Evolutionary conservation across 1,284 basidiomycete genomes (phyloP), one percentile per base, ranked within the genome.

Genomic region (Marasmius fiardii): DNA sequence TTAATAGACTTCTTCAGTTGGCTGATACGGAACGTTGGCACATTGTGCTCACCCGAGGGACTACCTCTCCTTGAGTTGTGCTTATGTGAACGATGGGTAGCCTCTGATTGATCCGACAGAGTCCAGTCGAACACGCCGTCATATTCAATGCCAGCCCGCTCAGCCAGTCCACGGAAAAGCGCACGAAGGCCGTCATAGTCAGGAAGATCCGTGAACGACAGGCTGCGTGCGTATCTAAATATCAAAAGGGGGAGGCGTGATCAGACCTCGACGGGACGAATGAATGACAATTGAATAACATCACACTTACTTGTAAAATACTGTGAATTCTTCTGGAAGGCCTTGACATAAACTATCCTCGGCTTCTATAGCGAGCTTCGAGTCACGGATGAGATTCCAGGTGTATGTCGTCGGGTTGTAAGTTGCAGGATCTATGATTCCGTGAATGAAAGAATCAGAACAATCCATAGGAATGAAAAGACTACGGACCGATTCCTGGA

Each of bases 171-270:
- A 34, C 85, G 80, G 77, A 96, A 93, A 53, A 95, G 80, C 61
- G 83, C 83, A 54, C 93, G 80, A 21, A 95, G 77, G 56, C 92
- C 93, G 51, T 86, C 88, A 68, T 95, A 96, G 74, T 97, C 94
- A 12, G 92, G 92, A 50, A 90, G 80, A 74, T 96, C 93, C 66
- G 93, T 92, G 65, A 95, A 96, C 60, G 90, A 88, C 44, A 96
- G 83, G 6, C 85, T 88, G 47, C 93, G 85, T 45, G 90, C 85
- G 73, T 96, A 95, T 60, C 85, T 83, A 28, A 14, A n/a, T n/a
- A n/a, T n/a, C 10, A 10, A 31, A 31, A 51, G 28, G n/a, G 49
- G 35, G 28, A 33, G n/a, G 14, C 21, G 16, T 51, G 39, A 21
- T 47, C 37, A 26, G n/a, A 52, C 18, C 11, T 10, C 28, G 18